Evolutionary conservation across 345 rosid species (phyloP).

Genomic region (Xanthoceras sorbifolium): DNA sequence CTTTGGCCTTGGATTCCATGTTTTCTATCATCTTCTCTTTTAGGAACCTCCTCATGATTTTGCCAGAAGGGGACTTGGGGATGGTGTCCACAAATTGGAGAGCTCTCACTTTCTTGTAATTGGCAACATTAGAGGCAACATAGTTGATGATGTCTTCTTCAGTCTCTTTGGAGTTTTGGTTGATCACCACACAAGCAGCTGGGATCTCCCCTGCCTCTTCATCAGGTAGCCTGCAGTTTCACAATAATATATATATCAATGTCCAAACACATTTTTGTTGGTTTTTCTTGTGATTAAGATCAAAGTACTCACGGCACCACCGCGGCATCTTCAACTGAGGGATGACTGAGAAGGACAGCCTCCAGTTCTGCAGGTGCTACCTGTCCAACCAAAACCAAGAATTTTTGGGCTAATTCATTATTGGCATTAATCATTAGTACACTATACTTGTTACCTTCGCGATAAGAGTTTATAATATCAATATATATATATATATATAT

Average conservation of each 20-base stretch:
- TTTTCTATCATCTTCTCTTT: constrained; percentile 52
- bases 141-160: constrained; percentile 71
- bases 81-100: constrained; percentile 75
- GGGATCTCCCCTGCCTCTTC: constrained; percentile 98
- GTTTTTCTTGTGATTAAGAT: not conserved
- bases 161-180: constrained; percentile 50
- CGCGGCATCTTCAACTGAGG: constrained; percentile 80
- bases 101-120: constrained; percentile 78
- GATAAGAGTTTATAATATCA: too few species aligned
- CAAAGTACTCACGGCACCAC: constrained; percentile 74
- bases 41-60: constrained; percentile 82
- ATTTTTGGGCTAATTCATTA: too few species aligned
- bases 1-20: constrained; percentile 16
- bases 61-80: constrained; percentile 90
- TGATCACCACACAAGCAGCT: constrained; percentile 81
- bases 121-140: constrained; percentile 78
- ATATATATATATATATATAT: too few species aligned
- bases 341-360: constrained; percentile 72
- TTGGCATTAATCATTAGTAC: too few species aligned
- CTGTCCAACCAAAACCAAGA: constrained; percentile 32
- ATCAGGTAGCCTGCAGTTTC: constrained; percentile 61
- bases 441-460: not conserved
- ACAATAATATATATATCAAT: not conserved
- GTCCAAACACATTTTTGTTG: not conserved
- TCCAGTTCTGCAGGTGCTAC: constrained; percentile 97